Evolutionary conservation across 441 rosid species (phyloP).

Genomic region (Iberis amara): DNA sequence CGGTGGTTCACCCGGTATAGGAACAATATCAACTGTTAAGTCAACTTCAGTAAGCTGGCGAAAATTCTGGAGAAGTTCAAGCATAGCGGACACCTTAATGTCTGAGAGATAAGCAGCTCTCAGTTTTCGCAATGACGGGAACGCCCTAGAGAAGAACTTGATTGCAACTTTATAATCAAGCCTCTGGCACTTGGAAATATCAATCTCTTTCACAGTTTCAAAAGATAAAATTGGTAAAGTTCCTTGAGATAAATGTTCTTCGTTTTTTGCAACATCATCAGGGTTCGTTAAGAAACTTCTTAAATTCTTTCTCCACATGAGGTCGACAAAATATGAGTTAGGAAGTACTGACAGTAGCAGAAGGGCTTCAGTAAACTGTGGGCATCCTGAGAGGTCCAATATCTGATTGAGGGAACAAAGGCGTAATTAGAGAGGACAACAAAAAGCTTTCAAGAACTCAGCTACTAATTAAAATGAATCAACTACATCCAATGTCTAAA

Average conservation of each 20-base stretch:
- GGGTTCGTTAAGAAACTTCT: conserved; percentile 30
- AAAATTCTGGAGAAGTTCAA: conserved; percentile 43
- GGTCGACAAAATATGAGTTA: conserved; percentile 29
- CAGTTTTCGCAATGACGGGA: conserved; percentile 62
- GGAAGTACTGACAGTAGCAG: conserved; percentile 54
- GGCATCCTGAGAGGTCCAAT: conserved; percentile 64
- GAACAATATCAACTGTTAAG: conserved; percentile 56
- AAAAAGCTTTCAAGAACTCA: conserved; percentile 11
- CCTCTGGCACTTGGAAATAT: conserved; percentile 63
- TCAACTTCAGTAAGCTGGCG: conserved; percentile 52
- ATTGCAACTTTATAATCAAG: conserved; percentile 47
- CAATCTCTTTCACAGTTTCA: conserved; percentile 50
- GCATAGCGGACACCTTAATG: conserved; percentile 40
- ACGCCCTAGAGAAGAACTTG: conserved; percentile 54
- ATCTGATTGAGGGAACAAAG: conserved; percentile 40
- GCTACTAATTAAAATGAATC: neutral
- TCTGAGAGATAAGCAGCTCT: conserved; percentile 66
- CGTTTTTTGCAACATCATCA: conserved; percentile 32
- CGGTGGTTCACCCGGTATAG: conserved; percentile 42
- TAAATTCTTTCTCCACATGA: conserved; percentile 30
- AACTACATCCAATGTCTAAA: conserved; percentile 6
- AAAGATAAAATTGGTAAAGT: conserved; percentile 40
- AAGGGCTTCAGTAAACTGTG: conserved; percentile 47
- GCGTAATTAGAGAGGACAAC: conserved; percentile 13
- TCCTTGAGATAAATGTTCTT: conserved; percentile 24